Percentiles rank a stretch among this genome's conserved stretches.
These are phyloP conservation scores for Blastocladiella emersonii DNA, from an alignment of 371 early-diverging fungal genomes.

Conservation along the genomic window DNA sequence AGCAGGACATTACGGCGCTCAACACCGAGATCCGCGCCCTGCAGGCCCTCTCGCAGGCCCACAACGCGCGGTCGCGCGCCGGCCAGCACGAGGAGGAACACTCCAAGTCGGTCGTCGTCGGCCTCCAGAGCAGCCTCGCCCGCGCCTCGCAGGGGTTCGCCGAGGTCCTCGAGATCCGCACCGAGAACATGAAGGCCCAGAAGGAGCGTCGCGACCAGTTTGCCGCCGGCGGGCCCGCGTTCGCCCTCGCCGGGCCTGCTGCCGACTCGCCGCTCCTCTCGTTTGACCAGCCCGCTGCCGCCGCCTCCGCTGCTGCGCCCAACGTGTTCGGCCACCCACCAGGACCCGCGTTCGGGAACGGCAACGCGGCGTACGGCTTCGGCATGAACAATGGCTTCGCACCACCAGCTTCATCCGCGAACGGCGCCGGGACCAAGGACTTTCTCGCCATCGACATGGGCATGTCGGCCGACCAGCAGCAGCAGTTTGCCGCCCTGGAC, in stretches of 20 bases:
- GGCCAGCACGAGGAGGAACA: slow-evolving; percentile 77
- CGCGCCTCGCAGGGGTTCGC: slow-evolving; percentile 79
- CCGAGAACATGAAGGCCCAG: slow-evolving; percentile 63
- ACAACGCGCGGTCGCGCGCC: slow-evolving; percentile 22
- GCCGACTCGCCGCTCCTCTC: slow-evolving; percentile 46
- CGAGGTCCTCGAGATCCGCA: slow-evolving; percentile 81
- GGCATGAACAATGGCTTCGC: no score
- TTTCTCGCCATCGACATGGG: slow-evolving; percentile 19
- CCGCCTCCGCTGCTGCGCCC: slow-evolving; percentile 7
- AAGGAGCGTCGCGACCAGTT: slow-evolving; percentile 49
- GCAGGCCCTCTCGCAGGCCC: slow-evolving; percentile 42
- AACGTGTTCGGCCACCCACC: slow-evolving; percentile 15
- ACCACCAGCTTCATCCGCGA: slow-evolving; percentile 33
- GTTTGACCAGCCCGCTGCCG: slow-evolving; percentile 23
- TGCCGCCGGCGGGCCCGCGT: slow-evolving; percentile 2
- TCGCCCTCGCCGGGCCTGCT: slow-evolving; percentile 1
- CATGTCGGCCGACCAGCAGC: slow-evolving; percentile 32
- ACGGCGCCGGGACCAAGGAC: slow-evolving; percentile 23
- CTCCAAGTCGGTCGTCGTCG: slow-evolving; percentile 76
- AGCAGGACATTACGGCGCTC: slow-evolving; percentile 85
- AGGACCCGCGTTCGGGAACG: no score
- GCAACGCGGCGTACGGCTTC: no score
- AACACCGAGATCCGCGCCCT: slow-evolving; percentile 79
- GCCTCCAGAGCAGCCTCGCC: slow-evolving; percentile 79
- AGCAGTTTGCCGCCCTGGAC: slow-evolving; percentile 37